Percentiles rank a stretch among this genome's conserved stretches.
These are phyloP conservation scores for Paraconiothyrium sp. DNA, from an alignment of 2,329 filamentous ascomycete genomes.

Conservation along the genomic window DNA sequence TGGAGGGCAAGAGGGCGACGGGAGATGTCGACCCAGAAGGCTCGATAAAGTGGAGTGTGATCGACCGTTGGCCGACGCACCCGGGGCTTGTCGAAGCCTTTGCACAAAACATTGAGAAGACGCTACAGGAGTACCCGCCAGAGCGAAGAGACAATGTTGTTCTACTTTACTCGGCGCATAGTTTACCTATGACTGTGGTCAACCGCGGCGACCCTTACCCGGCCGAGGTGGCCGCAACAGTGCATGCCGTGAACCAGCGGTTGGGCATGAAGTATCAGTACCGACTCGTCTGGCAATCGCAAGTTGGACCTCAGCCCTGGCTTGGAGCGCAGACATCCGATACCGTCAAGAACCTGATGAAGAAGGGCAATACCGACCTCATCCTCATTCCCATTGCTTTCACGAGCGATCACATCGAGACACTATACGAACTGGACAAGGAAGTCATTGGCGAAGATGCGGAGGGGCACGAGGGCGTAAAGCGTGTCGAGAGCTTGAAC, in stretches of 20 bases:
- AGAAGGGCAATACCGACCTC: conserved; percentile 90
- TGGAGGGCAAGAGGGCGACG: conserved; percentile 78
- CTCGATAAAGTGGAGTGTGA: conserved; percentile 93
- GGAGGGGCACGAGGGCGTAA: conserved; percentile 67
- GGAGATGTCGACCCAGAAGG: conserved; percentile 67
- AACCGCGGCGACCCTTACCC: conserved; percentile 97
- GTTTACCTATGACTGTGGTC: conserved; percentile 94
- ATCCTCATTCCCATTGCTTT: conserved; percentile 95
- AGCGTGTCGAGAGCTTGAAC: conserved; percentile 91
- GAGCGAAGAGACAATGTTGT: conserved; percentile 83
- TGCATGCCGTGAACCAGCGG: conserved; percentile 94
- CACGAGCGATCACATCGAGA: conserved; percentile 99
- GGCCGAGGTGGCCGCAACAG: conserved; percentile 92
- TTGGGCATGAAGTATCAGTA: conserved; percentile 90
- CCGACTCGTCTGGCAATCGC: conserved; percentile 95
- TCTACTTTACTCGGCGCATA: conserved; percentile 93
- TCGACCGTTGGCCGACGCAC: conserved; percentile 97
- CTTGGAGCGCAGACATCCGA: conserved; percentile 91
- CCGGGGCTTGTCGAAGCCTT: conserved; percentile 90
- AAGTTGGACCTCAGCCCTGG: conserved; percentile 96
- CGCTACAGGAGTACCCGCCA: conserved; percentile 82
- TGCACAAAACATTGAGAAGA: conserved; percentile 88
- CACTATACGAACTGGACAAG: conserved; percentile 89
- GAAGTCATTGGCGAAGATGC: conserved; percentile 90
- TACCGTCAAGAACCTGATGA: conserved; percentile 87